Evolutionary conservation across 495 filamentous ascomycete genomes (phyloP).

Genomic region (Polyplosphaeria fusca): DNA sequence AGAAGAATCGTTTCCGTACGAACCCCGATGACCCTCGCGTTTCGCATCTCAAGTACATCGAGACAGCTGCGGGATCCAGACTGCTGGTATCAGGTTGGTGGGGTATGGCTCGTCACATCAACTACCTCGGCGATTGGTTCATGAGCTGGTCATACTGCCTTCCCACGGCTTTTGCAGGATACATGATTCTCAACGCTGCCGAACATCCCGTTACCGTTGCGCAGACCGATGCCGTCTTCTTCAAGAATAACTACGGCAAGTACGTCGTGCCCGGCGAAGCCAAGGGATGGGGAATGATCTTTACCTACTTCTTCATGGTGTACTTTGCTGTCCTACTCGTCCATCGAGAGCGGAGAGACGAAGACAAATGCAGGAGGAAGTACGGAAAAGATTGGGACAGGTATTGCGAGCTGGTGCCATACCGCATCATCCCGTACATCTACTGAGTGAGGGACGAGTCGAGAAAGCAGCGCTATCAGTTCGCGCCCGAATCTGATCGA

Average conservation of each 20-base stretch:
- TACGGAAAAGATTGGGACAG: constrained; percentile 92
- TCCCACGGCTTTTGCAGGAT: constrained; percentile 84
- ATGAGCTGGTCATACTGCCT: constrained; percentile 90
- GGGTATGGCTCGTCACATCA: constrained; percentile 89
- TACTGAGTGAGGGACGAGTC: constrained; percentile 54
- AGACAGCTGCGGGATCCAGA: constrained; percentile 77
- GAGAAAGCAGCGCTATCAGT: constrained; percentile 21
- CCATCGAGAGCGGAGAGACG: constrained; percentile 87
- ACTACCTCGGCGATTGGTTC: constrained; percentile 96
- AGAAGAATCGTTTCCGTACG: constrained; percentile 92
- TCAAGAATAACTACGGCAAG: constrained; percentile 16
- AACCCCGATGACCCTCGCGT: constrained; percentile 80
- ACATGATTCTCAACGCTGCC: constrained; percentile 53
- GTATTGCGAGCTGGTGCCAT: constrained; percentile 80
- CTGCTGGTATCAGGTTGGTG: constrained; percentile 91
- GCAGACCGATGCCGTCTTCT: constrained; percentile 44
- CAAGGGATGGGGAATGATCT: constrained; percentile 74
- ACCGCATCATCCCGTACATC: constrained; percentile 83
- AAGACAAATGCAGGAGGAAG: constrained; percentile 87
- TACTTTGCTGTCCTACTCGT: constrained; percentile 90
- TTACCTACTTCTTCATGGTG: constrained; percentile 93
- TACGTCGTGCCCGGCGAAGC: constrained; percentile 65
- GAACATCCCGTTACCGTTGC: constrained; percentile 22
- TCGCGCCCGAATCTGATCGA: constrained; percentile 14
- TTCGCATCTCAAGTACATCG: constrained; percentile 77